Base-by-base conservation (phyloP, 257 asterid species). In the Lycium barbarum region DNA sequence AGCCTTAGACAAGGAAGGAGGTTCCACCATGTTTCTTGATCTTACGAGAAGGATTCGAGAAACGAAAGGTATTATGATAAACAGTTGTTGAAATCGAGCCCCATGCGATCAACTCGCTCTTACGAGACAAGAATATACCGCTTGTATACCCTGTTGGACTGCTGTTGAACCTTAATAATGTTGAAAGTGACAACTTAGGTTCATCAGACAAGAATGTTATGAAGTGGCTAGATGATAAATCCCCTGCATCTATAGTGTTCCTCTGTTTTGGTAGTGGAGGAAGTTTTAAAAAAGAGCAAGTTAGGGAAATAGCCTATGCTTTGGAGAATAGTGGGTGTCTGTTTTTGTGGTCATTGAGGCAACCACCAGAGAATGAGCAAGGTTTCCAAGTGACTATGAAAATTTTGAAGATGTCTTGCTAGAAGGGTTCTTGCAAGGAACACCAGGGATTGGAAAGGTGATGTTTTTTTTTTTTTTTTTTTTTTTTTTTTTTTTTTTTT, bases 341-440 rank as follows among this genome's bases (percentile, higher is more conserved):
- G 17, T 93, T 93, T 66, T 20, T 93, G n/a, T 93, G 95, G 97
- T 87, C 93, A 3, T 58, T 90, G 38, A 82, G 94, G 84, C 86
- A 86, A 0, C 88, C 83, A 38, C 55, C 45, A 58, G 3, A 8
- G 22, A 9, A 58, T 17, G 11, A 58, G 26, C 65, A 58, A 17
- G 65, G n/a, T 6, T 58, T 17, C 65, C 65, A 6, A 58, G 65
- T 6, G 33, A 58, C 65, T 58, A 58, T 18, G 33, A 58, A 58
- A 58, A 58, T 58, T 26, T 18, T 58, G 33, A 58, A 7, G 65
- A 58, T 15, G n/a, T 58, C 33, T 58, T 58, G 65, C 65, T 26
- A 58, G 11, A 58, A 58, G 65, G 65, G 26, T 58, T 58, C 65
- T 58, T 58, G 65, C 22, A 58, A 58, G 18, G 65, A 58, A 58